Base-by-base conservation (phyloP, 208 protist genomes). In the Crithidia bombi region DNA sequence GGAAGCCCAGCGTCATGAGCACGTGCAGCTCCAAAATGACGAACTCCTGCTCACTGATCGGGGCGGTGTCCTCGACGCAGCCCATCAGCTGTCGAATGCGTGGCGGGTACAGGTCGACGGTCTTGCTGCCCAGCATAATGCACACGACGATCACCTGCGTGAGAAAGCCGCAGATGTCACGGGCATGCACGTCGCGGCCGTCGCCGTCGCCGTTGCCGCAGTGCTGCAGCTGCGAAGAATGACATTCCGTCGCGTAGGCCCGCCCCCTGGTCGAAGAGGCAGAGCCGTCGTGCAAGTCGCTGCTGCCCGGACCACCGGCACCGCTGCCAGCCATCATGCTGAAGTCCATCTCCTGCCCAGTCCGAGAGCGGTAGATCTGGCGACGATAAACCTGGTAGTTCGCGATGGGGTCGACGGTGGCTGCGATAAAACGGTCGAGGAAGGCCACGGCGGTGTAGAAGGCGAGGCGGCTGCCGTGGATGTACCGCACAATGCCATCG, bases 81-180 rank as follows among this genome's bases (percentile, higher is more conserved):
- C 67, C 67, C 59, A 91, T 65, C 38, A 94, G 65, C 43, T 79
- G 75, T 25, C 78, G 74, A 44, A 90, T 79, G n/a, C 75, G 69
- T 11, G 86, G 82, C 38, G 86, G 85, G 69, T 86, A 89, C n/a
- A 76, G 75, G 67, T 94, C 80, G 25, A 82, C 74, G n/a, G 82
- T 81, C 66, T 94, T 94, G 70, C 86, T 90, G 28, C 79, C 81
- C 50, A 94, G 74, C 86, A 94, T 91, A 33, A 73, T 77, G 65
- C 89, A 95, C 26, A 83, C 79, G 33, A 78, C 73, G 51, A 95
- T 85, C 46, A 92, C 84, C n/a, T 86, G 80, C 32, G 80, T 89
- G 38, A 95, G 83, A 59, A 87, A 89, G 44, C 67, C 78, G n/a
- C 70, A 72, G 50, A 81, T 72, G n/a, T 73, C 69, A 7, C 70